Base-by-base conservation (phyloP, 2,329 filamentous ascomycete species). In the Neofusicoccum umdonicola region DNA sequence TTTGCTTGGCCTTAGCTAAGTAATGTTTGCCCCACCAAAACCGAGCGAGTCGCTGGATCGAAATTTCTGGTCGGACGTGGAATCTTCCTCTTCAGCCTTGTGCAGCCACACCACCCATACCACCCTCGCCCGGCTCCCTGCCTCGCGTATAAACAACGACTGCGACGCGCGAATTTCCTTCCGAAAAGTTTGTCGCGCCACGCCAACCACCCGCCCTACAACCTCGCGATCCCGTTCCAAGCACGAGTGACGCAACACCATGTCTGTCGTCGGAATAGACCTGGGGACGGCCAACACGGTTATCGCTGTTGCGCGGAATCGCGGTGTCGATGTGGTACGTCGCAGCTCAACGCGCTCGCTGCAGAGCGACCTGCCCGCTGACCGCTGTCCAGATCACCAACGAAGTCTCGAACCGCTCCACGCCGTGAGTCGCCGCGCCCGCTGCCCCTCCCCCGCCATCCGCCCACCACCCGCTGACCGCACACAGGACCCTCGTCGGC, bases 271-370 rank as follows among this genome's bases (percentile, higher is more conserved):
- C 74, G 93, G 93, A 81, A 88, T 96, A 81, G 94, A 98, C 87
- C 90, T 98, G 83, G 94, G 94, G 84, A 92, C 92, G 72, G 88
- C 96, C 79, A 97, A 96, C 87, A 97, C 94, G 79, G 93, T 96
- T 77, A 91, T 98, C 82, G 94, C 94, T 79, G 94, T 98, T 80
- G 95, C 95, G 78, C 89, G 95, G 80, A 98, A 98, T 82, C 93
- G 96, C 79, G 95, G 95, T 83, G 95, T 99, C 80, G 95, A 99
- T 85, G 95, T 99, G 79, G 93, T 97, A 87, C 78, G 93, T 95
- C 77, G 45, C 60, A 45, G 62, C 64, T 66, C 57, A 52, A 65
- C 35, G 13, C 34, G 44, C n/a, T 3, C 9, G 22, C 19, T 34
- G 39, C 35, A 35, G 8, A 37, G 2, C 17, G 65, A 68, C 71